These are phyloP conservation scores for Trifolium repens DNA, from an alignment of 306 rosid genomes.

Conservation along the genomic window DNA sequence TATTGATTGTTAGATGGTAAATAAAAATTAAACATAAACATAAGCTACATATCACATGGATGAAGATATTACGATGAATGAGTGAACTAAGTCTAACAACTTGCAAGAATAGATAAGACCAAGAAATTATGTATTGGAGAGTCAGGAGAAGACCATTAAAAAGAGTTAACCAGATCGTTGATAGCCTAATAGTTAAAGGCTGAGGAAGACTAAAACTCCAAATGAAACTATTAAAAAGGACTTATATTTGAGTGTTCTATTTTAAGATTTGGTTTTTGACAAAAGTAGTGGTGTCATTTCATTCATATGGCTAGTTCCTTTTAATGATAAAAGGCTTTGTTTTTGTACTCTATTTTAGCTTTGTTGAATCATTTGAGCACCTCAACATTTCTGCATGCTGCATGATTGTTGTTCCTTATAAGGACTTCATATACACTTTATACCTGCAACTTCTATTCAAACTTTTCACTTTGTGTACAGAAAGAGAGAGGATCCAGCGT, in stretches of 20 bases:
- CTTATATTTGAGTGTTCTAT: neutral
- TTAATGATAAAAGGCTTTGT: neutral
- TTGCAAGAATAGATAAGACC: neutral
- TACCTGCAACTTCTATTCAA: slow-evolving; percentile 19
- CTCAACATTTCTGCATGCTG: slow-evolving; percentile 1
- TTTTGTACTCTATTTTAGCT: neutral
- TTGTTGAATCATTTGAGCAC: slow-evolving; percentile 6
- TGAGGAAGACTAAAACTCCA: neutral
- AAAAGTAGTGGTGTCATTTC: slow-evolving; percentile 17
- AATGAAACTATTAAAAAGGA: slow-evolving; percentile 7
- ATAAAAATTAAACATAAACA: neutral
- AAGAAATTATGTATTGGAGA: neutral
- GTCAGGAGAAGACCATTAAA: neutral
- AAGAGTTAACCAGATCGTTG: neutral
- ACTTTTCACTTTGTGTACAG: slow-evolving; percentile 47
- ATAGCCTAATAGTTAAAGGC: neutral
- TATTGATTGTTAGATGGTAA: neutral
- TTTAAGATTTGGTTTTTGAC: slow-evolving; percentile 16
- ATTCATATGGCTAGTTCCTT: neutral
- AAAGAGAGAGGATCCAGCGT: slow-evolving; percentile 78
- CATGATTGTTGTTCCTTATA: slow-evolving; percentile 2
- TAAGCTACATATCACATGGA: neutral
- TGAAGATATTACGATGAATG: neutral
- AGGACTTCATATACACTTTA: slow-evolving; percentile 7
- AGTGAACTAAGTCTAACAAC: neutral